Percentiles rank a stretch among this genome's conserved stretches.
Evolutionary conservation across 352 stramenopile genomes (phyloP).

Genomic region (Phytophthora tubulina): DNA sequence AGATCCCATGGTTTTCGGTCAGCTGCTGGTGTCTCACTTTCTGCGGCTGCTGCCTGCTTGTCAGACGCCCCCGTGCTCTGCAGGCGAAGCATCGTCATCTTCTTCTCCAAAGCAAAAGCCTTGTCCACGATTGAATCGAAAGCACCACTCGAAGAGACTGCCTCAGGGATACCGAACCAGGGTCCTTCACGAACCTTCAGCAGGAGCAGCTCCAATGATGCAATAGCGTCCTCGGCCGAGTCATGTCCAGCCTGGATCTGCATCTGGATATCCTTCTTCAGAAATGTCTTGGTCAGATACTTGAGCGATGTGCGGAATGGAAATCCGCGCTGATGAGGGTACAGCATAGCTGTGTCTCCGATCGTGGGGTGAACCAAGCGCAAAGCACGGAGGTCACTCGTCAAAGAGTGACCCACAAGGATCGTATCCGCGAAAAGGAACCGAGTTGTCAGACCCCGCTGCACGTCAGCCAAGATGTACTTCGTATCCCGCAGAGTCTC

Average conservation of each 20-base stretch:
- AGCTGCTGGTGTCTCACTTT: conserved; percentile 9
- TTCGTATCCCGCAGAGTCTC: conserved; percentile 72
- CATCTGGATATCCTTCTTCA: conserved; percentile 83
- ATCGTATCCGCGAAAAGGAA: conserved; percentile 83
- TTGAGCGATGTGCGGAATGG: conserved; percentile 88
- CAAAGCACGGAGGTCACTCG: conserved; percentile 84
- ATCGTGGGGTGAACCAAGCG: conserved; percentile 77
- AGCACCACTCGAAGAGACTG: conserved; percentile 46
- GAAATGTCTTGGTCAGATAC: conserved; percentile 84
- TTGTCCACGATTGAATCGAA: conserved; percentile 83
- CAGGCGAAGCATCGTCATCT: conserved; percentile 59
- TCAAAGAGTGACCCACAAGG: conserved; percentile 89
- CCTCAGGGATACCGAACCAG: conserved; percentile 75
- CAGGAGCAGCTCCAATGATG: conserved; percentile 80
- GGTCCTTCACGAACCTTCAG: conserved; percentile 77
- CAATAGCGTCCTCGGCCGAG: conserved; percentile 83
- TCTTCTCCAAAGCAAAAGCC: conserved; percentile 53
- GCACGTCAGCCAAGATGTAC: conserved; percentile 75
- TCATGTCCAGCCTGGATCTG: conserved; percentile 77
- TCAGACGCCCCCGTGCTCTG: conserved; percentile 11
- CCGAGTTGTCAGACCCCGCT: conserved; percentile 59
- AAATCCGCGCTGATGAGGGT: conserved; percentile 85
- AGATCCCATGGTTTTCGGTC: conserved; percentile 78
- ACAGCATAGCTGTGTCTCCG: conserved; percentile 85
- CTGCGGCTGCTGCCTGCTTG: conserved; percentile 12